Base-by-base conservation (phyloP, 2,329 filamentous ascomycete genomes). In the Neocatenulostroma microsporum region DNA sequence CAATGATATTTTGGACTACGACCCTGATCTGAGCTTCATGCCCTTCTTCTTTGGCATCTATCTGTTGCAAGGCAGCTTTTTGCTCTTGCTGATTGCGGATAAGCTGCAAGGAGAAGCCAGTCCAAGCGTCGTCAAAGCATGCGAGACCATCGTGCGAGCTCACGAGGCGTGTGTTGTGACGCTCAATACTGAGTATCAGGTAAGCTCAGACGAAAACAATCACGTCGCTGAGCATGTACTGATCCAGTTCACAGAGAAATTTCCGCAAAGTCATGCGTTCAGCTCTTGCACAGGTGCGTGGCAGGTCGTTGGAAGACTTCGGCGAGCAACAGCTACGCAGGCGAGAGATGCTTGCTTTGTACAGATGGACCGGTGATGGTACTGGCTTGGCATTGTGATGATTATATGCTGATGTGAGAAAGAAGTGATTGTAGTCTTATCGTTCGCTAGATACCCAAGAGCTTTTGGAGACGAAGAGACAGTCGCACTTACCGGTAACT, bases 1-100 rank as follows among this genome's bases (percentile, higher is more conserved):
- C 48, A 78, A 76, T 51, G 80, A 85, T 48, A 91, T 95, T 35
- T 75, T 95, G 34, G 85, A 94, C 55, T 84, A 83, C 55, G 88
- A 95, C 55, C 86, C 88, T 0, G 86, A 89, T 41, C 69, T 94
- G 28, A 88, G 88, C 60, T 93, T 94, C 61, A 94, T 94, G 86
- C 87, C 88, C 2, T 94, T 93, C 68, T 94, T 94, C 68, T 94
- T 94, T 51, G 88, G 87, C 39, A 89, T 94, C 44, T 94, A 94
- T 60, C 71, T 94, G 3, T 67, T 95, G 14, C 88, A 95, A 54
- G 88, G 87, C 7, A 93, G 85, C 23, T 94, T 94, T 61, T 64
- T 94, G 33, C 68, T 94, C 27, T 73, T 94, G 1, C 68, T 94
- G 34, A 93, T 93, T 32, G 86, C 87, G 40, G 88, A 94, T 60